Percentiles rank a stretch among this genome's conserved stretches.
phyloP scores from a whole-genome alignment of 2,329 filamentous ascomycete species.

The Myriosclerotinia curreyana region DNA sequence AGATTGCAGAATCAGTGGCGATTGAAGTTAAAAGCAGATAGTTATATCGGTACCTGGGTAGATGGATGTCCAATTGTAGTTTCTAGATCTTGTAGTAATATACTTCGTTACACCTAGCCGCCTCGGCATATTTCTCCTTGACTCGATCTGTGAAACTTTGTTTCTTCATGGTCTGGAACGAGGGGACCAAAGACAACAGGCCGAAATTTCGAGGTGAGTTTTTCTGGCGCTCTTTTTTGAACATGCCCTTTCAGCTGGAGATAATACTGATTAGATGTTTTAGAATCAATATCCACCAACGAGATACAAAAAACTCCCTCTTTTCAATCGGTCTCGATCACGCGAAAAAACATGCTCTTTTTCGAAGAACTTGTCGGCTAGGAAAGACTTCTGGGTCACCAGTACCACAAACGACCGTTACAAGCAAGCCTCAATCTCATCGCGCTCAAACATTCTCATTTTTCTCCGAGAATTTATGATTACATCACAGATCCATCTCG shows the following conservation, averaged over 20 bases:
- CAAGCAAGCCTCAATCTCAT: neutral
- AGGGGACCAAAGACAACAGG: neutral
- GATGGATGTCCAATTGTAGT: neutral
- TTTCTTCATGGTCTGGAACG: neutral
- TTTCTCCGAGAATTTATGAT: neutral
- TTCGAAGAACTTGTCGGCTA: neutral
- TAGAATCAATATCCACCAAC: neutral
- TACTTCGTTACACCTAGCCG: neutral
- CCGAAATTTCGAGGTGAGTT: neutral
- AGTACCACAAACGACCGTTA: neutral
- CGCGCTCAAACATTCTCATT: no score
- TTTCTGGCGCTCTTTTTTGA: neutral
- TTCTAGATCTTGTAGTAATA: no score
- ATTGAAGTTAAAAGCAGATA: no score
- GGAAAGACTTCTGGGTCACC: neutral
- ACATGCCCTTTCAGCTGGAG: no score
- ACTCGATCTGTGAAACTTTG: neutral
- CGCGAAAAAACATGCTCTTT: neutral
- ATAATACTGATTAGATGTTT: neutral
- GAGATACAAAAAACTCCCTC: neutral
- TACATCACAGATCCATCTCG: no score
- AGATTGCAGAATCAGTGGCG: no score
- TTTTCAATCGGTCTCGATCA: neutral
- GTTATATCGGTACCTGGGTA: no score
- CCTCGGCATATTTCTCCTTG: neutral